phyloP scores from a whole-genome alignment of 2,329 filamentous ascomycete species.

The Hypoxylon sp. region DNA sequence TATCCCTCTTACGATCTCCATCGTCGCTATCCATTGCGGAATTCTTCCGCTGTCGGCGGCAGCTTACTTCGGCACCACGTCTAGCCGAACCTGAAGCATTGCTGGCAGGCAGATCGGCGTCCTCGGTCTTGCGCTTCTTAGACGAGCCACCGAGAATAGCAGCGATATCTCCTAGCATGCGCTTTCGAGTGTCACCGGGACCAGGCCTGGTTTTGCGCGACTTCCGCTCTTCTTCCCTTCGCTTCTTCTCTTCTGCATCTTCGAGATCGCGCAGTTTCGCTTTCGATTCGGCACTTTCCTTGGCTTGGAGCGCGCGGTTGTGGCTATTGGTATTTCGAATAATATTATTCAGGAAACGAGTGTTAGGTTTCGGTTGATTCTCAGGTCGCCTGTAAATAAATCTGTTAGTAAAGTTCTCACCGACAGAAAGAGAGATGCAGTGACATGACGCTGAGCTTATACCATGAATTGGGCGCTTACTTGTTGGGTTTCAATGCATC shows the following conservation, averaged over 20 bases:
- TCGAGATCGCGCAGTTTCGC: slow-evolving; percentile 75
- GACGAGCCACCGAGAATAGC: slow-evolving; percentile 64
- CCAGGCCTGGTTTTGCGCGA: slow-evolving; percentile 58
- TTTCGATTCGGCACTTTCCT: slow-evolving; percentile 82
- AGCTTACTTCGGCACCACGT: slow-evolving; percentile 31
- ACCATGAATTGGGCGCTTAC: slow-evolving; percentile 52
- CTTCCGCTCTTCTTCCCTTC: slow-evolving; percentile 48
- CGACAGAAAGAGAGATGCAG: slow-evolving; percentile 8
- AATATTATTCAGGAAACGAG: slow-evolving; percentile 86
- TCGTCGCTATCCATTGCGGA: slow-evolving; percentile 43
- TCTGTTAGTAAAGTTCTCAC: slow-evolving; percentile 24
- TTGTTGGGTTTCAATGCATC: slow-evolving; percentile 69
- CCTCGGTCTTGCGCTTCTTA: slow-evolving; percentile 52
- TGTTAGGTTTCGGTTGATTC: slow-evolving; percentile 87
- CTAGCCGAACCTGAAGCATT: slow-evolving; percentile 17
- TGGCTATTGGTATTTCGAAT: slow-evolving; percentile 89
- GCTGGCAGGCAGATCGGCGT: slow-evolving; percentile 28
- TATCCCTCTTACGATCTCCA: slow-evolving; percentile 37
- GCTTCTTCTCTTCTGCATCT: slow-evolving; percentile 58
- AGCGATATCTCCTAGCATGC: slow-evolving; percentile 71
- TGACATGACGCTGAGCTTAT: slow-evolving; percentile 12
- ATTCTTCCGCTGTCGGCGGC: slow-evolving; percentile 31
- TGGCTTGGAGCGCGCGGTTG: slow-evolving; percentile 87
- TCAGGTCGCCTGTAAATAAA: slow-evolving; percentile 63
- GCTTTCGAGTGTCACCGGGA: slow-evolving; percentile 63